Evolutionary conservation across 1,284 basidiomycete genomes (phyloP).

Genomic region (Ganoderma lucidum): DNA sequence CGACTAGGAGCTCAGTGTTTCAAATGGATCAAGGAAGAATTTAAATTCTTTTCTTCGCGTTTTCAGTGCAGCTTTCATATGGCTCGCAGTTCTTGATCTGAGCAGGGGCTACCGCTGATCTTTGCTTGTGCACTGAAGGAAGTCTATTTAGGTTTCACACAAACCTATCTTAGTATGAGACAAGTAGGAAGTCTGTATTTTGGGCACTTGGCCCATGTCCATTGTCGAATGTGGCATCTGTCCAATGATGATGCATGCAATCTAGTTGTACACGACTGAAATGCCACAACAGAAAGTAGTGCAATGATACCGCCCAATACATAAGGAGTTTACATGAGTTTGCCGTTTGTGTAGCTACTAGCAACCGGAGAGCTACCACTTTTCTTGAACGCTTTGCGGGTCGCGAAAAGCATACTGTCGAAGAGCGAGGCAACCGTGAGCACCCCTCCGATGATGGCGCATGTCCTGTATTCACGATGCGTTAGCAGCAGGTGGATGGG

Average conservation of each 20-base stretch:
- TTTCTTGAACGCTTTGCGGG: slow-evolving; percentile 73
- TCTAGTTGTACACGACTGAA: slow-evolving; percentile 24
- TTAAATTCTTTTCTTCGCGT: background rate
- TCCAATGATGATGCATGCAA: background rate
- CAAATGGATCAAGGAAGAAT: slow-evolving; percentile 25
- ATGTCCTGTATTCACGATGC: slow-evolving; percentile 70
- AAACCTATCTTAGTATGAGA: no score
- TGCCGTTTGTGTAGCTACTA: slow-evolving; percentile 47
- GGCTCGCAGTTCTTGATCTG: no score
- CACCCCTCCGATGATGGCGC: slow-evolving; percentile 97
- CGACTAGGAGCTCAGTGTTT: slow-evolving; percentile 23
- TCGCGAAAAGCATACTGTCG: slow-evolving; percentile 88
- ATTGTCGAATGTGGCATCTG: no score
- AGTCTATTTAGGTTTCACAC: no score
- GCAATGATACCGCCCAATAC: slow-evolving; percentile 19
- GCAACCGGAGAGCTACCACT: slow-evolving; percentile 45
- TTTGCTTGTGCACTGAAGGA: no score
- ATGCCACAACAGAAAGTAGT: slow-evolving; percentile 12
- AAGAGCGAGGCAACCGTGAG: slow-evolving; percentile 94
- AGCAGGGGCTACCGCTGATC: no score
- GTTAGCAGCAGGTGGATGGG: background rate
- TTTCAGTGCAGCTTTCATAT: background rate
- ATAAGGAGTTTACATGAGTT: slow-evolving; percentile 52
- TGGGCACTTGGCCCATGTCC: no score
- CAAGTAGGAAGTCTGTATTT: no score